phyloP scores from a whole-genome alignment of 164 flowering plant genomes.

The Dillenia turbinata region DNA sequence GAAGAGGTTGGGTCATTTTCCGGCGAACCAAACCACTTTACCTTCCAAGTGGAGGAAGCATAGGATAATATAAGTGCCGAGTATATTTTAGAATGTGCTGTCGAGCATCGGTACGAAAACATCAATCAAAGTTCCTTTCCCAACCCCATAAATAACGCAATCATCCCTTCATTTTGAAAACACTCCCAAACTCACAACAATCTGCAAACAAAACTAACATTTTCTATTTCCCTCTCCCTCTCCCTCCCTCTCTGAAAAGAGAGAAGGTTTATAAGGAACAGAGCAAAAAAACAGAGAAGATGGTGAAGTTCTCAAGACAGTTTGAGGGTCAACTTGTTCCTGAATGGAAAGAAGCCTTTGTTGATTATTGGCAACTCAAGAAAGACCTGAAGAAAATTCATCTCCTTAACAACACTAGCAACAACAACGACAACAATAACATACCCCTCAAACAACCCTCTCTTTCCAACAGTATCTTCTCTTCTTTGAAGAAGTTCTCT shows the following conservation, averaged over 20 bases:
- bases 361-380: constrained; percentile 86
- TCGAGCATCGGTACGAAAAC: constrained; percentile 35
- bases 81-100: constrained; percentile 73
- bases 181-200: constrained; percentile 23
- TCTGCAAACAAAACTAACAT: constrained; percentile 5
- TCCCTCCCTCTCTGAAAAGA: not conserved
- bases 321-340: constrained; percentile 92
- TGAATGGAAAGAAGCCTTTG: constrained; percentile 99
- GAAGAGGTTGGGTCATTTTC: constrained; percentile 16
- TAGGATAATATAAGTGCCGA: constrained; percentile 28
- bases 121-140: constrained; percentile 31
- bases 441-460: constrained; percentile 21
- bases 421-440: not conserved
- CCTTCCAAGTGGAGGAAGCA: constrained; percentile 43
- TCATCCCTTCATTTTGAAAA: constrained; percentile 21
- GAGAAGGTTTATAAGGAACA: not conserved
- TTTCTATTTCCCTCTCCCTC: not conserved
- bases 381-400: constrained; percentile 82
- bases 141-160: constrained; percentile 40
- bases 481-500: constrained; percentile 42
- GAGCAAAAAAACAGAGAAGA: constrained; percentile 16
- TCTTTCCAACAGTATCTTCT: constrained; percentile 27
- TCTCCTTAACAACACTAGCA: constrained; percentile 24
- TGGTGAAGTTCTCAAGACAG: constrained; percentile 98
- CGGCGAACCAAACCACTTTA: constrained; percentile 26